Percentiles rank a stretch among this genome's conserved stretches.
Conservation (phyloP, 805 yeast genomes). For the Metschnikowia noctiluminum region DNA sequence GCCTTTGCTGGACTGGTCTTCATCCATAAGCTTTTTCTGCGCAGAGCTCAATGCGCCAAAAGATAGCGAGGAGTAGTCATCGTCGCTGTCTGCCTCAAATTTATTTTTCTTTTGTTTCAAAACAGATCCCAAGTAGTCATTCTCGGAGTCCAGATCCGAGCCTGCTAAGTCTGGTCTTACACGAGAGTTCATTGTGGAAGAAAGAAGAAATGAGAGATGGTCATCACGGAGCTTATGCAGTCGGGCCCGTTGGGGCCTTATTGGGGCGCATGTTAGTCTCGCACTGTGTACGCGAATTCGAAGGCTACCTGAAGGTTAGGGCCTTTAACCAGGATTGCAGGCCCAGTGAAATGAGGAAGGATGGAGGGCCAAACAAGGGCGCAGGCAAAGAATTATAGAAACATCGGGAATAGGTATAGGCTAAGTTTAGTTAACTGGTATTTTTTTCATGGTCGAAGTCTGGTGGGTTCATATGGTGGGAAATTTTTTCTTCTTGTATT, state of each 20-base stretch:
- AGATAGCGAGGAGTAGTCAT: slow-evolving; percentile 52
- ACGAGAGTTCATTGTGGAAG: slow-evolving; percentile 3
- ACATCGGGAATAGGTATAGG: too few species aligned
- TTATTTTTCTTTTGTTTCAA: slow-evolving; percentile 5
- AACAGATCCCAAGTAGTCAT: slow-evolving; percentile 18
- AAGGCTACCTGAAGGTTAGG: too few species aligned
- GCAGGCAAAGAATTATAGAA: too few species aligned
- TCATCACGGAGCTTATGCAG: slow-evolving; percentile 8
- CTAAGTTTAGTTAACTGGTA: too few species aligned
- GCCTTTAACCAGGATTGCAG: too few species aligned
- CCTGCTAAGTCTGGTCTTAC: slow-evolving; percentile 6
- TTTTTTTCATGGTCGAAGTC: too few species aligned
- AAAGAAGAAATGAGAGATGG: slow-evolving; percentile 1
- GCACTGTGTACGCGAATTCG: not conserved
- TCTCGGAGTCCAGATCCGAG: slow-evolving; percentile 18
- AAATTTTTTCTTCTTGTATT: too few species aligned
- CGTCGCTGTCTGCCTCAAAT: slow-evolving; percentile 25
- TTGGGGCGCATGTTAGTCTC: not conserved
- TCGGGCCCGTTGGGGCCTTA: not conserved
- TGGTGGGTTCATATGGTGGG: too few species aligned
- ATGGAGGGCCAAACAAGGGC: too few species aligned
- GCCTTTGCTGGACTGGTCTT: slow-evolving; percentile 15
- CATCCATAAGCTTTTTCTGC: slow-evolving; percentile 43
- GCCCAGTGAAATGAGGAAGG: too few species aligned
- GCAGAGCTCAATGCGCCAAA: slow-evolving; percentile 65